A percentile compares a stretch with the other conserved stretches of the same genome.
Conservation (phyloP, 2,329 filamentous ascomycete species). For the Pyrenophora graminea region DNA sequence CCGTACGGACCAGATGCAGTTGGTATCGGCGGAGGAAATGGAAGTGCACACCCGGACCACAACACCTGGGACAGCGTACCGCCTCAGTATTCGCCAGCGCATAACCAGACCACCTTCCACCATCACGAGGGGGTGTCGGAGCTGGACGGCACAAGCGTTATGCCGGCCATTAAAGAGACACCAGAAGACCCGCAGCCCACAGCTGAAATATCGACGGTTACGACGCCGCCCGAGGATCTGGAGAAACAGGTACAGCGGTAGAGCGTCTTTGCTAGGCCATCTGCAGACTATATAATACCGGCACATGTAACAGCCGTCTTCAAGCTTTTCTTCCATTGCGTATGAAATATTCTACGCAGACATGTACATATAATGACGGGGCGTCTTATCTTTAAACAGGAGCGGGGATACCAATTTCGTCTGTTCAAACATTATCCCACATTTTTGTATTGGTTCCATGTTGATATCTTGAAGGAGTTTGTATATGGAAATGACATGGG, state of each 20-base stretch:
- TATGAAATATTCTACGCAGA: background rate
- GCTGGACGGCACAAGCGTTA: conserved; percentile 23
- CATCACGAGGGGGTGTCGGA: conserved; percentile 13
- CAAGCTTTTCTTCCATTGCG: background rate
- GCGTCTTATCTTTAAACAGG: background rate
- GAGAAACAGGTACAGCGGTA: conserved; percentile 23
- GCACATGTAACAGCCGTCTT: background rate
- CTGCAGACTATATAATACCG: background rate
- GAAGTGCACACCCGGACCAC: conserved; percentile 18
- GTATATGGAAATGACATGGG: background rate
- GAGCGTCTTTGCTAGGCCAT: background rate
- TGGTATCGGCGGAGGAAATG: conserved; percentile 38
- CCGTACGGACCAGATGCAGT: conserved; percentile 37
- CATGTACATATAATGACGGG: background rate
- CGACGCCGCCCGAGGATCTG: conserved; percentile 29
- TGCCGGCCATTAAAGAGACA: conserved; percentile 21
- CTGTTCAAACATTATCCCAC: background rate
- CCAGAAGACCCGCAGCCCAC: conserved; percentile 1
- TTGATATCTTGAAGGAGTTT: background rate
- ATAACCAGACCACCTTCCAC: conserved; percentile 14
- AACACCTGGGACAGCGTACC: conserved; percentile 36
- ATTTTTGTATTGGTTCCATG: too few relatives aligned
- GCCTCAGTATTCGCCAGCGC: conserved; percentile 36
- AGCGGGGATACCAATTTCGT: background rate
- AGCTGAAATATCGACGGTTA: conserved; percentile 24